Base-by-base conservation (phyloP, 805 yeast genomes). In the Candida adriatica region DNA sequence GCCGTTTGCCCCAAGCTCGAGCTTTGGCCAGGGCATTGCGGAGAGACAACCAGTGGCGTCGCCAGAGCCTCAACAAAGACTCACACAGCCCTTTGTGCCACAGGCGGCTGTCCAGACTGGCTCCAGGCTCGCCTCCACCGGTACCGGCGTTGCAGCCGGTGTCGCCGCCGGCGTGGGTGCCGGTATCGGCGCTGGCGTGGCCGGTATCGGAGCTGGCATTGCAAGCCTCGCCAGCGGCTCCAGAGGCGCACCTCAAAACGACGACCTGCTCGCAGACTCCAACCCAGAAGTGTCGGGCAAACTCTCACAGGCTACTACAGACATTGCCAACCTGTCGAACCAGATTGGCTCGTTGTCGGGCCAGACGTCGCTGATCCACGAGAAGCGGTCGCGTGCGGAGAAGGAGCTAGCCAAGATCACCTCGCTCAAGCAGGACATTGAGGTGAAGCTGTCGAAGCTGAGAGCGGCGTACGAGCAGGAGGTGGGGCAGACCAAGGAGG, bases 261-360 rank as follows among this genome's bases (percentile, higher is more conserved):
- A 55, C 34, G 84, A 76, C 39, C 55, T 77, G 30, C 60, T 73
- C 33, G 76, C 80, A 0, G 80, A 77, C 10, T 33, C 56, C 2
- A 45, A 44, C 26, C 46, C 55, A 9, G 83, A 72, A 31, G 68
- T 79, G 2, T 70, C 84, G 2, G 75, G 77, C 18, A 75, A 79
- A 48, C 61, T 86, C 30, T 75, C 94, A 1, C 72, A 73, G 38
- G 90, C 95, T 4, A 75, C 92, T 6, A 72, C 87, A 6, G 95
- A 85, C 46, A 70, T 86, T 54, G 95, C 94, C 11, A 85, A 88
- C 45, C 66, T 83, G 25, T 81, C 94, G 0, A 84, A 79, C 46
- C 95, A 88, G 60, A 79, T 85, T 42, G 75, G 75, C 41, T 81
- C 95, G 0, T 62, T 90, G 42, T 71, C 87, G 2, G 59, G 68